Evolutionary conservation across 2,329 filamentous ascomycete species (phyloP).

Genomic region (Colletotrichum higginsianum): DNA sequence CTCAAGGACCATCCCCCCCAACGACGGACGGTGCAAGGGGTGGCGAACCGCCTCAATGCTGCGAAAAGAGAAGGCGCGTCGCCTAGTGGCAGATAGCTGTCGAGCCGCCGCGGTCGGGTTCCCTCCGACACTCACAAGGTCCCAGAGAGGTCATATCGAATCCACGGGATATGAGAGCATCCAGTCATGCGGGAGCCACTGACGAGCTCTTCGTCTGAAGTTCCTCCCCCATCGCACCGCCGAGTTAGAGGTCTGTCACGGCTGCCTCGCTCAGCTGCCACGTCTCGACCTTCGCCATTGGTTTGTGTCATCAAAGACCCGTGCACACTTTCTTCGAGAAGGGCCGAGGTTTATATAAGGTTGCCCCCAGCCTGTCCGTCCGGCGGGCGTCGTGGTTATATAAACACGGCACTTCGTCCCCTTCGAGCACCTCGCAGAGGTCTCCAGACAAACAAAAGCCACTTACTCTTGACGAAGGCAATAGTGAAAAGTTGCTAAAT

Average conservation of each 20-base stretch:
- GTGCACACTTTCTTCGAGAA: background rate
- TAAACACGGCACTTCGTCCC: background rate
- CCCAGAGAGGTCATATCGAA: background rate
- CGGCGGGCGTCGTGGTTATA: background rate
- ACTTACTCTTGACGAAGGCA: background rate
- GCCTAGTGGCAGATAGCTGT: background rate
- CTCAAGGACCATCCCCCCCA: background rate
- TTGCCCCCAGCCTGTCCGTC: background rate
- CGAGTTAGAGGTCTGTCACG: conserved; percentile 18
- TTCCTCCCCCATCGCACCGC: background rate
- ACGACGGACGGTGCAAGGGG: background rate
- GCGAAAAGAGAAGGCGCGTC: background rate
- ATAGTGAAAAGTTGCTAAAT: background rate
- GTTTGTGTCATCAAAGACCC: background rate
- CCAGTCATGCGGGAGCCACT: background rate
- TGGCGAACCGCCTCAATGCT: background rate
- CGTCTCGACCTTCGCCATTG: conserved; percentile 20
- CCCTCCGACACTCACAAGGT: background rate
- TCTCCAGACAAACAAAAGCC: too few species aligned
- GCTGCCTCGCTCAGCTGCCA: background rate
- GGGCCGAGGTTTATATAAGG: conserved; percentile 1
- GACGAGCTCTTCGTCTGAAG: conserved; percentile 10
- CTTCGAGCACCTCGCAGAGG: background rate
- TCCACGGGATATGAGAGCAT: background rate
- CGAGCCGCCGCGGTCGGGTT: background rate